Evolutionary conservation across 2,329 filamentous ascomycete species (phyloP).

Genomic region (Fusarium paranaense): DNA sequence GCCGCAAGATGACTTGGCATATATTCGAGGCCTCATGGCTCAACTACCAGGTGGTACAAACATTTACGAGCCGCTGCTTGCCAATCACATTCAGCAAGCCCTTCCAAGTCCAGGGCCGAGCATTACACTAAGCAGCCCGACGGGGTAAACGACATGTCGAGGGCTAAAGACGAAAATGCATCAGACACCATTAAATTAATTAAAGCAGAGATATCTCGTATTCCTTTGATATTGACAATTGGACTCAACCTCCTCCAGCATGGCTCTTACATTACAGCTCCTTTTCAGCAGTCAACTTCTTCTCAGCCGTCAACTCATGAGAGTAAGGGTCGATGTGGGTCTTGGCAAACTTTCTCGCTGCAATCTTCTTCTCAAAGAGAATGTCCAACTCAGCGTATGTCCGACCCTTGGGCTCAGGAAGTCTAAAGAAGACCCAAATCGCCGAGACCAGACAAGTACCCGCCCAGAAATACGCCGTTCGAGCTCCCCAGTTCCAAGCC

Average conservation of each 20-base stretch:
- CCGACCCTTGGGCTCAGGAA: slow-evolving; percentile 65
- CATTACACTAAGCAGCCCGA: slow-evolving; percentile 4
- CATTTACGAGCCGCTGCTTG: slow-evolving; percentile 54
- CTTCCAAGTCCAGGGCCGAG: slow-evolving; percentile 42
- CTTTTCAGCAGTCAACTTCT: slow-evolving; percentile 20
- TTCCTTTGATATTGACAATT: not conserved
- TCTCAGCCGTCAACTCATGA: slow-evolving; percentile 5
- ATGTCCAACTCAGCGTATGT: slow-evolving; percentile 59
- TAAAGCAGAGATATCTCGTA: not conserved
- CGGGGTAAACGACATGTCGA: not conserved
- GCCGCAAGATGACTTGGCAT: slow-evolving; percentile 53
- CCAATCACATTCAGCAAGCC: slow-evolving; percentile 54
- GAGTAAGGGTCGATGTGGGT: slow-evolving; percentile 53
- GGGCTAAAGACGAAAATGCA: not conserved
- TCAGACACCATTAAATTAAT: not conserved
- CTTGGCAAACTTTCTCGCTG: slow-evolving; percentile 55
- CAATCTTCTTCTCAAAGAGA: slow-evolving; percentile 53
- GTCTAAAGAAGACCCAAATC: slow-evolving; percentile 61
- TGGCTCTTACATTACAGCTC: not conserved
- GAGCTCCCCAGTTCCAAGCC: slow-evolving; percentile 62
- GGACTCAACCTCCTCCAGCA: not conserved
- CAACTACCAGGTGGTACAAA: slow-evolving; percentile 52
- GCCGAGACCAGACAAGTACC: slow-evolving; percentile 60
- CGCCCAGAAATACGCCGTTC: slow-evolving; percentile 60
- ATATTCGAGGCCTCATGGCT: slow-evolving; percentile 52